phyloP scores from a whole-genome alignment of 2,329 filamentous ascomycete genomes.

The Podosphaera aphanis region DNA sequence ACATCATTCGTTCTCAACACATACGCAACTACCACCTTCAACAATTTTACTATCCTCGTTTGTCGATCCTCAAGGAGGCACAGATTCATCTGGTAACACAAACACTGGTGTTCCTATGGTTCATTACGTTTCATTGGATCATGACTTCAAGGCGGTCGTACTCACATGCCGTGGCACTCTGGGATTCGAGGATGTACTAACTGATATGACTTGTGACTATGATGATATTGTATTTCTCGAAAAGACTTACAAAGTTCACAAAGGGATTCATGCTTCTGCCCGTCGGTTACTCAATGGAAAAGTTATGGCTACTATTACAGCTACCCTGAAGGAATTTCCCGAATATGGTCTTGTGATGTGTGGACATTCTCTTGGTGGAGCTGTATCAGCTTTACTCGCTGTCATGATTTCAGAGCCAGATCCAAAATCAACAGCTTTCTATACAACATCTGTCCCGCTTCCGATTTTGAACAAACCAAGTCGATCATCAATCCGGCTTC shows the following conservation, averaged over 20 bases:
- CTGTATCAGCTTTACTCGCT: slow-evolving; percentile 29
- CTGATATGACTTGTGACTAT: slow-evolving; percentile 33
- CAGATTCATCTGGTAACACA: slow-evolving; percentile 25
- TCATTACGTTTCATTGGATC: slow-evolving; percentile 31
- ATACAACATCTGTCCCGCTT: slow-evolving; percentile 41
- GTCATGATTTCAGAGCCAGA: slow-evolving; percentile 27
- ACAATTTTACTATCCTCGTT: slow-evolving; percentile 34
- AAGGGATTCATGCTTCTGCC: slow-evolving; percentile 31
- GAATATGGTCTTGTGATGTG: slow-evolving; percentile 32
- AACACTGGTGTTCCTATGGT: slow-evolving; percentile 29
- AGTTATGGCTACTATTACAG: slow-evolving; percentile 27
- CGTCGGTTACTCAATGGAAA: slow-evolving; percentile 24
- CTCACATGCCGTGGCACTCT: slow-evolving; percentile 30
- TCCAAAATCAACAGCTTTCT: slow-evolving; percentile 20
- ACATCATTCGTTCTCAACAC: slow-evolving; percentile 37
- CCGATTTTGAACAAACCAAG: slow-evolving; percentile 33
- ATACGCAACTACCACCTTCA: slow-evolving; percentile 32
- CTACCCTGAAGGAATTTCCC: slow-evolving; percentile 28
- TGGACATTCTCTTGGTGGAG: slow-evolving; percentile 30
- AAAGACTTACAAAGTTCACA: slow-evolving; percentile 29
- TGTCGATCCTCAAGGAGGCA: slow-evolving; percentile 28
- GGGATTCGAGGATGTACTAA: slow-evolving; percentile 32
- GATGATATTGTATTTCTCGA: slow-evolving; percentile 25
- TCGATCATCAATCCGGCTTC: slow-evolving; percentile 23
- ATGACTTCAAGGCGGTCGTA: slow-evolving; percentile 31